Evolutionary conservation across 257 asterid species (phyloP).

Genomic region (Forsythia suspensa): DNA sequence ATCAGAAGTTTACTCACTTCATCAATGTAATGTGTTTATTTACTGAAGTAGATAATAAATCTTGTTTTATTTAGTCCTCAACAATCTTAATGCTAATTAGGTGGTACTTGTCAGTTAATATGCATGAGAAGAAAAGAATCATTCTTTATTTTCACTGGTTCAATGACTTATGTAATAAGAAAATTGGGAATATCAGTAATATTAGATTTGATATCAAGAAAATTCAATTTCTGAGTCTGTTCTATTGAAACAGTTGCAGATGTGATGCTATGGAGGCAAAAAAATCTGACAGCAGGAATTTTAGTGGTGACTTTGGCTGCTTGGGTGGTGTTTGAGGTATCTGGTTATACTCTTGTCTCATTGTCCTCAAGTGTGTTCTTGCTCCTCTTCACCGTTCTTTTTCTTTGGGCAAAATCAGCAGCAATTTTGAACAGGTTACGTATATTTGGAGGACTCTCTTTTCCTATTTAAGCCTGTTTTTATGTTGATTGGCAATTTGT

Average conservation of each 20-base stretch:
- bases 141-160: not conserved
- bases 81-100: no score
- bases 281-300: conserved; percentile 51
- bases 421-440: conserved; percentile 20
- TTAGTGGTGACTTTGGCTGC: conserved; percentile 55
- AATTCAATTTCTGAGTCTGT: not conserved
- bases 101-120: no score
- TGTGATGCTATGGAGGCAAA: conserved; percentile 79
- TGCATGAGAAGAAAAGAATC: not conserved
- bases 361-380: conserved; percentile 70
- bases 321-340: conserved; percentile 81
- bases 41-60: not conserved
- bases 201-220: no score
- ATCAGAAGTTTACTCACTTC: not conserved
- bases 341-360: conserved; percentile 68
- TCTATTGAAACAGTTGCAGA: conserved; percentile 45
- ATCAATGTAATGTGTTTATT: not conserved
- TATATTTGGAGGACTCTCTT: not conserved
- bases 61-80: no score
- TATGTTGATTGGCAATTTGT: not conserved
- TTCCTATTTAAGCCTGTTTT: not conserved
- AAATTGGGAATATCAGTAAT: no score
- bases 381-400: conserved; percentile 76
- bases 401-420: conserved; percentile 93
- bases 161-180: no score